Conservation (phyloP, 2,329 filamentous ascomycete genomes). For the Beauveria scarabaeidicola region DNA sequence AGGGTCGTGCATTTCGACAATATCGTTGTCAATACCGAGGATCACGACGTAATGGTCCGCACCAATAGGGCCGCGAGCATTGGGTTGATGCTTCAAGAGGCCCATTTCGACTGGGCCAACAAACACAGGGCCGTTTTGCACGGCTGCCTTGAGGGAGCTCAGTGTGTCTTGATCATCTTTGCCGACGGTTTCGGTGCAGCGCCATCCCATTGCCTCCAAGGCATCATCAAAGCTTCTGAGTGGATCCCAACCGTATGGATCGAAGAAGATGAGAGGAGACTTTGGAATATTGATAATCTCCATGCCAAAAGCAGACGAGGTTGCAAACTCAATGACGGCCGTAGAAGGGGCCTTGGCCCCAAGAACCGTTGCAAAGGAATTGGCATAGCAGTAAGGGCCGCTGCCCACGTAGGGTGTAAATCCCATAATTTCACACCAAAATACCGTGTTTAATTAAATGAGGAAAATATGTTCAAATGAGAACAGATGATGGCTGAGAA, state of each 20-base stretch:
- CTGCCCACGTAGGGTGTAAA: slow-evolving; percentile 14
- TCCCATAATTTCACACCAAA: neutral
- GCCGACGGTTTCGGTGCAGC: slow-evolving; percentile 8
- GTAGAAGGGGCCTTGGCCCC: slow-evolving; percentile 12
- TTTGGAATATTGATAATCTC: slow-evolving; percentile 13
- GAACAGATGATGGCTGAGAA: neutral
- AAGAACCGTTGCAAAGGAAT: slow-evolving; percentile 15
- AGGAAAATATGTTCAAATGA: too few species aligned
- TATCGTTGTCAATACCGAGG: slow-evolving; percentile 4
- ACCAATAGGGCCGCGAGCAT: slow-evolving; percentile 12
- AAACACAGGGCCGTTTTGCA: slow-evolving; percentile 14
- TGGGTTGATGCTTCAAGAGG: slow-evolving; percentile 13
- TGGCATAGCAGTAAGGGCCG: slow-evolving; percentile 17
- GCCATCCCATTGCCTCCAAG: slow-evolving; percentile 13
- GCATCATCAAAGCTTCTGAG: slow-evolving; percentile 11
- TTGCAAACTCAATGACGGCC: slow-evolving; percentile 15
- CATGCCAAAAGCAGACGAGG: slow-evolving; percentile 16
- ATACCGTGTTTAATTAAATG: too few species aligned
- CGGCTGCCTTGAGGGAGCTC: slow-evolving; percentile 5
- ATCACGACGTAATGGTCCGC: slow-evolving; percentile 16
- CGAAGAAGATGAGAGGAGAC: slow-evolving; percentile 13
- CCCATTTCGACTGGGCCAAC: slow-evolving; percentile 16
- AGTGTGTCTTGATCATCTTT: slow-evolving; percentile 13
- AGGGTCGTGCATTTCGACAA: slow-evolving; percentile 14
- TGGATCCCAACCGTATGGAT: slow-evolving; percentile 15